phyloP scores from a whole-genome alignment of 805 yeast genomes.

The Suhomyces sp. region DNA sequence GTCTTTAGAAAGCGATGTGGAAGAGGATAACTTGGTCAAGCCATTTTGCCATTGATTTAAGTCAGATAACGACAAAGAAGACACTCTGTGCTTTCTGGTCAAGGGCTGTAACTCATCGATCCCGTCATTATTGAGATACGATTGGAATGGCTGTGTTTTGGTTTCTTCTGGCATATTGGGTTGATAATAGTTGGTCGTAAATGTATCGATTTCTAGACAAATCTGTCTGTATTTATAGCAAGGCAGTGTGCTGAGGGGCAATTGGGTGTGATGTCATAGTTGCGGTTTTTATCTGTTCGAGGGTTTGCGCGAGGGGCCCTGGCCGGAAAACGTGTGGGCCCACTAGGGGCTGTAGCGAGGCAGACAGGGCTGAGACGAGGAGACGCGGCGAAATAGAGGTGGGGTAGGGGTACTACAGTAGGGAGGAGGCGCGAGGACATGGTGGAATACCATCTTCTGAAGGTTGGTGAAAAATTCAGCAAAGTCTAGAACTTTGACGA shows the following conservation, averaged over 20 bases:
- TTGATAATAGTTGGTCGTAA: background rate
- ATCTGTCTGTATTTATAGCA: slow-evolving; percentile 1
- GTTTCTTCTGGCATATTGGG: slow-evolving; percentile 6
- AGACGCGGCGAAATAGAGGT: background rate
- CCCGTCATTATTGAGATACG: slow-evolving; percentile 70
- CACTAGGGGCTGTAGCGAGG: background rate
- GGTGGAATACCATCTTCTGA: background rate
- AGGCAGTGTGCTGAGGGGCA: background rate
- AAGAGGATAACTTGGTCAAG: slow-evolving; percentile 37
- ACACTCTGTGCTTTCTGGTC: slow-evolving; percentile 58
- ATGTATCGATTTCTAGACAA: background rate
- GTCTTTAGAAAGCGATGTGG: slow-evolving; percentile 34
- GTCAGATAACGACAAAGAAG: slow-evolving; percentile 66
- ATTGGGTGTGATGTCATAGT: slow-evolving; percentile 1
- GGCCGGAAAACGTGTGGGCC: background rate
- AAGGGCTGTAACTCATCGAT: slow-evolving; percentile 65
- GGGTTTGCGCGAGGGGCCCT: background rate
- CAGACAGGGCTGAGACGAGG: background rate
- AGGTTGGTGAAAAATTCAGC: background rate
- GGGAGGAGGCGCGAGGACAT: background rate
- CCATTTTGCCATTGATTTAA: slow-evolving; percentile 59
- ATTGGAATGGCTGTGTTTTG: slow-evolving; percentile 32
- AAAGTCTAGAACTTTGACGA: no score
- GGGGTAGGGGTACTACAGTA: background rate
- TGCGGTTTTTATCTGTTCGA: slow-evolving; percentile 1